Percentiles rank a stretch among this genome's conserved stretches.
Evolutionary conservation across 1,284 basidiomycete genomes (phyloP).

Genomic region (Salmacisia buchloeana): DNA sequence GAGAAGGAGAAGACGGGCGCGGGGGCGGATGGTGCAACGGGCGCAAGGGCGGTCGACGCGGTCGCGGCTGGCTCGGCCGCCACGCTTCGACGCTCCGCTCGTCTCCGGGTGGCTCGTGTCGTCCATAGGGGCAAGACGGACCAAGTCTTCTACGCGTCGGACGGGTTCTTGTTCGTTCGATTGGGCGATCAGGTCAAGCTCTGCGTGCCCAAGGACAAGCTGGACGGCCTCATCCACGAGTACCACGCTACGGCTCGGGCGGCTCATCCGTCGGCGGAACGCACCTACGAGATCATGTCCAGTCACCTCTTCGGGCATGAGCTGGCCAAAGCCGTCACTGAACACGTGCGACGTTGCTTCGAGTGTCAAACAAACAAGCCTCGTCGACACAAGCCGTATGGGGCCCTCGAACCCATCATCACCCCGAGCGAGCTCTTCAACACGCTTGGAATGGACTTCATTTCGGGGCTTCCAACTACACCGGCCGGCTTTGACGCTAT

Average conservation of each 20-base stretch:
- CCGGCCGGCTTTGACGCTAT: not conserved
- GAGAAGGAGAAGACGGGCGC: no score
- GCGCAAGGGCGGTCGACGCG: no score
- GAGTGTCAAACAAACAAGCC: not conserved
- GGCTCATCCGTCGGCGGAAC: not conserved
- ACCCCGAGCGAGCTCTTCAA: not conserved
- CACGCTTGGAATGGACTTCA: not conserved
- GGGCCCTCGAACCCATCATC: not conserved
- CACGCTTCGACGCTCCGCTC: not conserved
- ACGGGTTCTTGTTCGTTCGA: not conserved
- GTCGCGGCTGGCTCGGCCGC: no score
- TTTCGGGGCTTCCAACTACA: not conserved
- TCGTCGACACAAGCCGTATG: not conserved
- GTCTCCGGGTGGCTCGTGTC: not conserved
- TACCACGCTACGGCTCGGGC: not conserved
- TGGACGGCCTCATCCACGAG: not conserved
- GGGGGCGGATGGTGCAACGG: no score
- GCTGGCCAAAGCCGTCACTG: not conserved
- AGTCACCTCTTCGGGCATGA: not conserved
- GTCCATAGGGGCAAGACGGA: not conserved
- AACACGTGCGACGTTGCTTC: not conserved
- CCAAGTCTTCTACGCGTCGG: not conserved
- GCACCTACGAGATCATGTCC: not conserved
- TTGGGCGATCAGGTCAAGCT: not conserved
- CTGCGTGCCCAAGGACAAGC: not conserved